Evolutionary conservation across 345 rosid genomes (phyloP), one percentile per base, ranked within the genome.

Genomic region (Excoecaria agallocha): DNA sequence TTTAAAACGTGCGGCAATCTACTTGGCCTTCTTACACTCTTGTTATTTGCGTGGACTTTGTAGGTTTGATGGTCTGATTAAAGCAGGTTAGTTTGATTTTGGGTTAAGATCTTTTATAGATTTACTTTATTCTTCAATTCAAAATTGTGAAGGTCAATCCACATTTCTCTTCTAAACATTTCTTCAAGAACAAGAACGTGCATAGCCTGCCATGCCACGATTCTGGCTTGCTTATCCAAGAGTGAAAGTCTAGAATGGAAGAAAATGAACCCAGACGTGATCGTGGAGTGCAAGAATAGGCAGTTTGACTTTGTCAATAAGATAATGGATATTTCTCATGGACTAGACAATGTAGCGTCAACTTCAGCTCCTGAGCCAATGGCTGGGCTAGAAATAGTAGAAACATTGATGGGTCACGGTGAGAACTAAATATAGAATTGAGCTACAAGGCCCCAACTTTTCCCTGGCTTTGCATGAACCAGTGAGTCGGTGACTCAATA

Each of bases 221-320:
- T 71, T 39, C 25, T 70, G 43, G 64, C 11, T 79, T 73, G 46
- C 72, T 22, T 67, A 59, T 73, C 12, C 10, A 37, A 5, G 73
- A 55, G 39, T 12, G 39, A 50, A 46, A 50, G 70, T 71, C 72
- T 70, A 69, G 77, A 80, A 54, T 12, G 39, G 41, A 51, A 37
- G 66, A n/a, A 46, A 35, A 60, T 6, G n/a, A 41, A 6, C 3
- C 17, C 11, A 52, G 73, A 61, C 68, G 57, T 56, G 62, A 39
- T 41, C 54, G 20, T 82, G 74, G 70, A 76, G 78, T 69, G 77
- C 86, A 79, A 74, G 85, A 68, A 24, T 70, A 37, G 39, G 67
- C 8, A 13, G 16, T 13, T 60, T 60, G 65, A 60, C 65, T 60
- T 60, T 15, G 7, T 19, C 38, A 25, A 9, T 24, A 25, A 11